These are phyloP conservation scores for Elaeis guineensis DNA, from an alignment of 176 grass and related monocot species.

Conservation along the genomic window DNA sequence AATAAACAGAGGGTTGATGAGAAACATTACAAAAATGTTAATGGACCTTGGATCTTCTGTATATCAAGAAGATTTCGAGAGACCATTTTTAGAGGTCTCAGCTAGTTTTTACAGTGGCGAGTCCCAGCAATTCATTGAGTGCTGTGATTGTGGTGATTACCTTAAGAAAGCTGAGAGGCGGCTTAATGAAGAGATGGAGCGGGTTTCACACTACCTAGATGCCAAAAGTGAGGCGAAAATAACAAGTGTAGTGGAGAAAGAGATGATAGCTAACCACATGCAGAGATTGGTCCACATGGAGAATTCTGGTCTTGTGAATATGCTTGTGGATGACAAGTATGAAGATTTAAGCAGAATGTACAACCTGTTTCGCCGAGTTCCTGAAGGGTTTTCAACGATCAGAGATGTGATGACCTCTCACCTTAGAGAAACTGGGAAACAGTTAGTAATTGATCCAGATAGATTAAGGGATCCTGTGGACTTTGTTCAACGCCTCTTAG, in stretches of 20 bases:
- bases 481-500: slow-evolving; percentile 79
- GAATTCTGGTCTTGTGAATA: slow-evolving; percentile 84
- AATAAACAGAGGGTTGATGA: slow-evolving; percentile 80
- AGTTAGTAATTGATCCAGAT: slow-evolving; percentile 76
- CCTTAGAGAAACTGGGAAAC: slow-evolving; percentile 77
- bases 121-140: slow-evolving; percentile 81
- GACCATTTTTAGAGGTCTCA: slow-evolving; percentile 69
- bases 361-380: slow-evolving; percentile 75
- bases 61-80: slow-evolving; percentile 97
- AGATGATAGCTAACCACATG: slow-evolving; percentile 97
- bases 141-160: slow-evolving; percentile 82
- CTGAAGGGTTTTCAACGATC: slow-evolving; percentile 65
- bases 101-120: slow-evolving; percentile 75
- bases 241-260: slow-evolving; percentile 85
- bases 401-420: slow-evolving; percentile 85
- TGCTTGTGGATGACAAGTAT: slow-evolving; percentile 86
- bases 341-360: slow-evolving; percentile 82
- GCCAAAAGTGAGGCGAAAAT: slow-evolving; percentile 75
- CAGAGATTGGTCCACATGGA: slow-evolving; percentile 89
- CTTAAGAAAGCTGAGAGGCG: slow-evolving; percentile 84
- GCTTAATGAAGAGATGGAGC: slow-evolving; percentile 90
- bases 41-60: slow-evolving; percentile 87
- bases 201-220: slow-evolving; percentile 92
- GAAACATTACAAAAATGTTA: slow-evolving; percentile 86
- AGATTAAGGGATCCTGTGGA: slow-evolving; percentile 90